These are phyloP conservation scores for Lentinula edodes DNA, from an alignment of 768 basidiomycete genomes.

Conservation along the genomic window DNA sequence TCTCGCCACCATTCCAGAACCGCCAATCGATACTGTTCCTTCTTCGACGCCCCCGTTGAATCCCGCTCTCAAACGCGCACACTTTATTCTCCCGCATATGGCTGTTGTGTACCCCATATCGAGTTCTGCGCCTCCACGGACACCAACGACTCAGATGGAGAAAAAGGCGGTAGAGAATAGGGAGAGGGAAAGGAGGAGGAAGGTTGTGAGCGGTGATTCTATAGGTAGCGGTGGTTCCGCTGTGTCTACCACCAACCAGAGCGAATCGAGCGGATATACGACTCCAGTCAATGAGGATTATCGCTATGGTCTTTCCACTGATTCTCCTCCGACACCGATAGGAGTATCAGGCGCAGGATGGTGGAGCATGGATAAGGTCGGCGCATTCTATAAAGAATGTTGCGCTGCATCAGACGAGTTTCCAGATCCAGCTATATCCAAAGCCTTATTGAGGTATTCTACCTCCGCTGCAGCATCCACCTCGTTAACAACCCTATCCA, in stretches of 20 bases:
- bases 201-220: slow-evolving; percentile 51
- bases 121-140: slow-evolving; percentile 76
- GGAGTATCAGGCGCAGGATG: slow-evolving; percentile 29
- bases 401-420: slow-evolving; percentile 72
- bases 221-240: slow-evolving; percentile 9
- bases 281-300: neutral
- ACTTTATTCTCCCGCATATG: slow-evolving; percentile 86
- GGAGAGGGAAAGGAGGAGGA: slow-evolving; percentile 61
- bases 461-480: neutral
- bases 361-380: slow-evolving; percentile 85
- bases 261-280: neutral
- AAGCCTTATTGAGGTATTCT: neutral
- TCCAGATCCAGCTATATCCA: slow-evolving; percentile 44
- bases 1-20: neutral
- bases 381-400: slow-evolving; percentile 83
- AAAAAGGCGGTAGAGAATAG: slow-evolving; percentile 73
- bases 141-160: slow-evolving; percentile 73
- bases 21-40: neutral
- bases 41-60: slow-evolving; percentile 22
- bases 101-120: slow-evolving; percentile 90
- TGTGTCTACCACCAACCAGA: slow-evolving; percentile 1
- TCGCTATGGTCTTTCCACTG: slow-evolving; percentile 12
- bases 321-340: slow-evolving; percentile 13
- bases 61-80: slow-evolving; percentile 62
- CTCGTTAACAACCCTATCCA: neutral